Evolutionary conservation across 1,284 basidiomycete species (phyloP).

Genomic region (Microbotryum scabiosae): DNA sequence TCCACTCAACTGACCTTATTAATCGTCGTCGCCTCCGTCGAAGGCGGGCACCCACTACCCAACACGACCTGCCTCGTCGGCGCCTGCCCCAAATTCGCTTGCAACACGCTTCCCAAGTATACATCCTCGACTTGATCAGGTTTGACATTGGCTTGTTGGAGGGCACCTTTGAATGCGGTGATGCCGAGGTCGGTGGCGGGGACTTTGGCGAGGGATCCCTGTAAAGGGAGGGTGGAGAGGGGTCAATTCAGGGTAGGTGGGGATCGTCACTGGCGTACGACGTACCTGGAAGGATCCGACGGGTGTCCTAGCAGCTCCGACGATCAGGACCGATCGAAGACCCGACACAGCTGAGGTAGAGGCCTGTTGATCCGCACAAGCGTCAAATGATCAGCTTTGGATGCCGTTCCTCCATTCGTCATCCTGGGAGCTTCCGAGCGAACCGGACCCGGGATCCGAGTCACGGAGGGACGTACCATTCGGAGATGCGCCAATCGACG

Average conservation of each 20-base stretch:
- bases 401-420: too few relatives aligned
- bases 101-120: conserved; percentile 72
- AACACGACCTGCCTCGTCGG: conserved; percentile 48
- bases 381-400: too few relatives aligned
- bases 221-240: conserved; percentile 36
- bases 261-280: too few relatives aligned
- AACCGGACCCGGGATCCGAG: too few relatives aligned
- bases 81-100: conserved; percentile 40
- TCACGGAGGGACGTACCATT: too few relatives aligned
- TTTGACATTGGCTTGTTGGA: conserved; percentile 68
- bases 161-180: conserved; percentile 78
- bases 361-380: neutral
- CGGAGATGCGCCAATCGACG: too few relatives aligned
- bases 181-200: conserved; percentile 80
- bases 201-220: conserved; percentile 77
- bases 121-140: conserved; percentile 82
- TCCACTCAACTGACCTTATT: conserved; percentile 50
- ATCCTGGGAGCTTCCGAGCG: too few relatives aligned
- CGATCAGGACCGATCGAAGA: neutral
- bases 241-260: too few relatives aligned
- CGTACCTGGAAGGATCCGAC: conserved; percentile 65
- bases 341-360: neutral
- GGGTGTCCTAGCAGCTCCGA: conserved; percentile 64
- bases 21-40: conserved; percentile 92
- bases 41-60: conserved; percentile 73